A percentile compares a stretch with the other conserved stretches of the same genome.
Evolutionary conservation across 805 yeast genomes (phyloP).

Genomic region (Yarrowia alimentaria): DNA sequence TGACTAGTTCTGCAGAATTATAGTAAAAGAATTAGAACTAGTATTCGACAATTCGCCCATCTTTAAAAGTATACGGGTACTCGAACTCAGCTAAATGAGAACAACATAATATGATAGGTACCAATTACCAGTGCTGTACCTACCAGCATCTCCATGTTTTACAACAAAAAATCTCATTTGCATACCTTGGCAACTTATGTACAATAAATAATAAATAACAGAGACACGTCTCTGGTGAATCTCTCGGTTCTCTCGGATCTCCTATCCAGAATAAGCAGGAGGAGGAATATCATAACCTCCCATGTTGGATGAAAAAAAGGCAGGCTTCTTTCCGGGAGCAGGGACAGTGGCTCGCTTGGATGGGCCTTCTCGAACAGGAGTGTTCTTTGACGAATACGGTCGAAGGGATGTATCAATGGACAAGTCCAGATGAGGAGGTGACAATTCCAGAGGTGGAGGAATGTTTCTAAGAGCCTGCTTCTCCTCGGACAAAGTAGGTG

Average conservation of each 20-base stretch:
- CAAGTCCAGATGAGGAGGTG: neutral
- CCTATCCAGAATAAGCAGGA: conserved; percentile 20
- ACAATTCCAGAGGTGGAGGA: conserved; percentile 20
- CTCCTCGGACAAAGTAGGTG: neutral
- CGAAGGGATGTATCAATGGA: conserved; percentile 13
- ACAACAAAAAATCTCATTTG: neutral
- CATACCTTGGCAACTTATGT: neutral
- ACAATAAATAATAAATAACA: conserved; percentile 26
- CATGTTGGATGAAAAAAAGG: conserved; percentile 24
- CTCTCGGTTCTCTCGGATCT: no score
- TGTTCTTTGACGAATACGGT: conserved; percentile 3
- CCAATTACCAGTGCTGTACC: no score
- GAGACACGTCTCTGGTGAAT: no score
- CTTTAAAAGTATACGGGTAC: no score
- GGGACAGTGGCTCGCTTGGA: conserved; percentile 1
- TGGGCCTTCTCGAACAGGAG: conserved; percentile 4
- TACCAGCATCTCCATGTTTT: neutral
- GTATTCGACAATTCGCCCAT: no score
- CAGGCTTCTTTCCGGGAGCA: conserved; percentile 4
- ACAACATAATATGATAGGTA: no score
- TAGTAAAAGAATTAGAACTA: no score
- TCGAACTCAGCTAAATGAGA: no score
- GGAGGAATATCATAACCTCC: conserved; percentile 17
- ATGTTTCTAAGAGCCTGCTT: neutral
- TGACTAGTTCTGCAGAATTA: no score